Evolutionary conservation across 2,329 filamentous ascomycete species (phyloP).

Genomic region (Fusarium mundagurra): DNA sequence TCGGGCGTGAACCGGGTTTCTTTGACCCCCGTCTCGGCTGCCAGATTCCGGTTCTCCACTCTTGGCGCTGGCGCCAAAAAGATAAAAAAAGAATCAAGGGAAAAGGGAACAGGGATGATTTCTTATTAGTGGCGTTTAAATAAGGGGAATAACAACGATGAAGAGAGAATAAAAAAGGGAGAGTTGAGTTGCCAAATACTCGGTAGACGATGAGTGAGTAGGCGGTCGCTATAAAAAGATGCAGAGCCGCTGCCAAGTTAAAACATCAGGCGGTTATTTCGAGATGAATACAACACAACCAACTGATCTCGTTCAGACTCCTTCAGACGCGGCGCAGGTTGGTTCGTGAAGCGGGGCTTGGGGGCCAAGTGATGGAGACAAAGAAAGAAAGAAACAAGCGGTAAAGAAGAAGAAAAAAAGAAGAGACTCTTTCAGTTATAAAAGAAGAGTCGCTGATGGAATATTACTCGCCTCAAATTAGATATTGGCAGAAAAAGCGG

Average conservation of each 20-base stretch:
- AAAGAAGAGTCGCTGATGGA: neutral
- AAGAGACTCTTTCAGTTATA: neutral
- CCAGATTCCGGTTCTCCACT: slow-evolving; percentile 41
- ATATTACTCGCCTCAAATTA: neutral
- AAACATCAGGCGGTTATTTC: slow-evolving; percentile 17
- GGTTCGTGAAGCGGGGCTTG: slow-evolving; percentile 33
- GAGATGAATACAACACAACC: slow-evolving; percentile 18
- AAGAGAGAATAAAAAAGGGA: neutral
- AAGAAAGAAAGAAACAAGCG: neutral
- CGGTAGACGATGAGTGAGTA: neutral
- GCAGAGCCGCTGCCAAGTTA: neutral
- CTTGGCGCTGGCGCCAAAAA: slow-evolving; percentile 28
- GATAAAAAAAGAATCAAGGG: slow-evolving; percentile 10
- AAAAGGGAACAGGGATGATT: slow-evolving; percentile 14
- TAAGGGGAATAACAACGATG: slow-evolving; percentile 1
- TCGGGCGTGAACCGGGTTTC: slow-evolving; percentile 36
- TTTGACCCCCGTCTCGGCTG: slow-evolving; percentile 39
- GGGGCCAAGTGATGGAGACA: slow-evolving; percentile 22
- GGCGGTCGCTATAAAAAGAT: slow-evolving; percentile 10
- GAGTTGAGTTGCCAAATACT: neutral
- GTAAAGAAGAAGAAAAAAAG: neutral
- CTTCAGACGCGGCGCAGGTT: slow-evolving; percentile 19
- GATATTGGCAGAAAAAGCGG: neutral
- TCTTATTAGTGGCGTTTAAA: slow-evolving; percentile 17
- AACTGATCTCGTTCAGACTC: slow-evolving; percentile 13